phyloP scores from a whole-genome alignment of 2,329 filamentous ascomycete genomes.

The Sordariomycetes sp. region DNA sequence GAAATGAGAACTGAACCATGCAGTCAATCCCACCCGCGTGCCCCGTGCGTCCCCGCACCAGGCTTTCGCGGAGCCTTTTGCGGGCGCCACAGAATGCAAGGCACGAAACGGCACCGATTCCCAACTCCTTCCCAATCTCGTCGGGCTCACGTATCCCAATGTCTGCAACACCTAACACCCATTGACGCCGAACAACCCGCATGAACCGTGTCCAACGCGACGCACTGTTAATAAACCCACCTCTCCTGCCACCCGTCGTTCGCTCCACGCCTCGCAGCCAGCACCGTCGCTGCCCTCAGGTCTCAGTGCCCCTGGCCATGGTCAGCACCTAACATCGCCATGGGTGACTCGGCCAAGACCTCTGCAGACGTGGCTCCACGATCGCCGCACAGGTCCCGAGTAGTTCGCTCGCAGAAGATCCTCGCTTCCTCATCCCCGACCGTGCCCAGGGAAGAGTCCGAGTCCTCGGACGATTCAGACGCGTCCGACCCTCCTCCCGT shows the following conservation, averaged over 20 bases:
- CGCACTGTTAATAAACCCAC: not conserved
- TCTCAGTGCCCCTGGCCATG: not conserved
- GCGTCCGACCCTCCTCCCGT: constrained; percentile 24
- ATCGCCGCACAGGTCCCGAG: constrained; percentile 9
- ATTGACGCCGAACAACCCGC: not conserved
- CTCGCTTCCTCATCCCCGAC: constrained; percentile 25
- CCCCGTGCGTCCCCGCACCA: not conserved
- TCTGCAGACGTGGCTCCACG: constrained; percentile 7
- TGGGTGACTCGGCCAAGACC: constrained; percentile 1
- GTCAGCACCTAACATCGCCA: constrained; percentile 1
- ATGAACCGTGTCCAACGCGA: not conserved
- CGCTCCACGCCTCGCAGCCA: not conserved
- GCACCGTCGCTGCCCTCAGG: not conserved
- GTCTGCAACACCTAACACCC: not conserved
- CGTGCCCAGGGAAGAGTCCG: constrained; percentile 15
- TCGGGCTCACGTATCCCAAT: not conserved
- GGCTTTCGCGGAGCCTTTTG: not conserved
- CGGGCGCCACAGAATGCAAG: not conserved
- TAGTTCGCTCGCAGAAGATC: constrained; percentile 42
- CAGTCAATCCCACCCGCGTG: not conserved
- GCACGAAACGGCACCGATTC: not conserved
- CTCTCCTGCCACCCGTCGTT: not conserved
- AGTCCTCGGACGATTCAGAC: constrained; percentile 23
- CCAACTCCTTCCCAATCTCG: not conserved
- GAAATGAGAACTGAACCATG: too few relatives aligned